A percentile compares a stretch with the other conserved stretches of the same genome.
Conservation (phyloP, 306 rosid species). For the Vigna reflexopilosa region DNA sequence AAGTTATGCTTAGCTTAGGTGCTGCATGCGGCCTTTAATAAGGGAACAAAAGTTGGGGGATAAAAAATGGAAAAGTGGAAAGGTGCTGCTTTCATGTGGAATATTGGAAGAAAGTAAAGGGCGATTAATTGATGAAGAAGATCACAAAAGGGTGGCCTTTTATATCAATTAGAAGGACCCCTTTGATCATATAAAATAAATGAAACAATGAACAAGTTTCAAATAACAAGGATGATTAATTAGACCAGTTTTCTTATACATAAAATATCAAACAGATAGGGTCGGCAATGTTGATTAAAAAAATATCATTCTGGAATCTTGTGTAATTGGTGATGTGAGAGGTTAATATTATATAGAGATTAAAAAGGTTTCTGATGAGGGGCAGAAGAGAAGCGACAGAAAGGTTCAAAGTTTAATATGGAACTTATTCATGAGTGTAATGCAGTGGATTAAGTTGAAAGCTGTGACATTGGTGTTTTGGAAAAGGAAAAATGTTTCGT, state of each 20-base stretch:
- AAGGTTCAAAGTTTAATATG: constrained; percentile 39
- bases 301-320: constrained; percentile 39
- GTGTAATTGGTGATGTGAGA: constrained; percentile 28
- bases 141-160: constrained; percentile 45
- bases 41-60: constrained; percentile 33
- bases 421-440: constrained; percentile 43
- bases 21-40: constrained; percentile 46
- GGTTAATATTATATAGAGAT: not conserved
- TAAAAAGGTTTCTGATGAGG: constrained; percentile 10
- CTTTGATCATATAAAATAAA: constrained; percentile 14
- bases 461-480: constrained; percentile 25
- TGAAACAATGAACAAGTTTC: constrained; percentile 1
- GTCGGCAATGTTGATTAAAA: constrained; percentile 44
- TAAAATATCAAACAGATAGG: constrained; percentile 24
- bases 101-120: constrained; percentile 46
- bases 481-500: constrained; percentile 24
- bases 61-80: constrained; percentile 41
- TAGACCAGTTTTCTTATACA: not conserved
- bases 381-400: constrained; percentile 9
- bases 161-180: constrained; percentile 42
- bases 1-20: constrained; percentile 34
- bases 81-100: constrained; percentile 44
- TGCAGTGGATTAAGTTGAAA: constrained; percentile 38
- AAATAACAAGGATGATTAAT: constrained; percentile 7
- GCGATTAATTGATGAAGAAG: constrained; percentile 24